These are phyloP conservation scores for Pythium aphanidermatum DNA, from an alignment of 352 stramenopile genomes.

Conservation along the genomic window DNA sequence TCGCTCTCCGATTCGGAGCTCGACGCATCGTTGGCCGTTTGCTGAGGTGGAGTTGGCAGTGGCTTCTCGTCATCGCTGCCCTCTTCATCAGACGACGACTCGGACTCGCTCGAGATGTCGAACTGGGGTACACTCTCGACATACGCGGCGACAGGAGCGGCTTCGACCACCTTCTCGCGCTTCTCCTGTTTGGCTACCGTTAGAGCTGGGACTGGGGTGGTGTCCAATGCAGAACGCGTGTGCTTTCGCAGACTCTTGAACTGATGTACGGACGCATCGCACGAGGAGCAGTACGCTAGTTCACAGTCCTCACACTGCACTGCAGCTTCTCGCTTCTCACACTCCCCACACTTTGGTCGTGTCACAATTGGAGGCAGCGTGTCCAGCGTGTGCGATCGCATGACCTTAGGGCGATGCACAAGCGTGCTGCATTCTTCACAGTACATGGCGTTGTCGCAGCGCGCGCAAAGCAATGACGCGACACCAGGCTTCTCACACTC, in stretches of 20 bases:
- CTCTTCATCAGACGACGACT: slow-evolving; percentile 12
- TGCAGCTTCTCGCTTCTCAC: slow-evolving; percentile 28
- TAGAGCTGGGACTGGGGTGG: background rate
- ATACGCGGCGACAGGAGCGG: slow-evolving; percentile 2
- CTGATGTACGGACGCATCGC: slow-evolving; percentile 56
- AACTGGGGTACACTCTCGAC: slow-evolving; percentile 21
- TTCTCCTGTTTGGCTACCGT: slow-evolving; percentile 10
- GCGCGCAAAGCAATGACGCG: slow-evolving; percentile 42
- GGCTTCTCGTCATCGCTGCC: slow-evolving; percentile 3
- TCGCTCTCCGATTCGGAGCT: slow-evolving; percentile 11
- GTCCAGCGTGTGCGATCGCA: slow-evolving; percentile 44
- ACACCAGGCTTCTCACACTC: slow-evolving; percentile 48
- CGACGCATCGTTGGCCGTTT: background rate
- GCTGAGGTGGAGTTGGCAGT: background rate
- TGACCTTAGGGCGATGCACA: slow-evolving; percentile 58
- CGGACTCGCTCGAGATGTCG: slow-evolving; percentile 20
- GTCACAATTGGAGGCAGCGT: slow-evolving; percentile 25
- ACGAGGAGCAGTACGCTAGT: slow-evolving; percentile 41
- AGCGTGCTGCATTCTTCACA: slow-evolving; percentile 51
- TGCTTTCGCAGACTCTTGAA: slow-evolving; percentile 69
- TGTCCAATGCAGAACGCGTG: slow-evolving; percentile 18
- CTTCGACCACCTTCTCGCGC: slow-evolving; percentile 4
- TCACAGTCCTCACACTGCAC: slow-evolving; percentile 57
- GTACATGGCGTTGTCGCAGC: slow-evolving; percentile 58
- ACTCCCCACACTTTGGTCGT: slow-evolving; percentile 42